phyloP scores from a whole-genome alignment of 768 basidiomycete genomes.

The Xerocomellus chrysenteron region DNA sequence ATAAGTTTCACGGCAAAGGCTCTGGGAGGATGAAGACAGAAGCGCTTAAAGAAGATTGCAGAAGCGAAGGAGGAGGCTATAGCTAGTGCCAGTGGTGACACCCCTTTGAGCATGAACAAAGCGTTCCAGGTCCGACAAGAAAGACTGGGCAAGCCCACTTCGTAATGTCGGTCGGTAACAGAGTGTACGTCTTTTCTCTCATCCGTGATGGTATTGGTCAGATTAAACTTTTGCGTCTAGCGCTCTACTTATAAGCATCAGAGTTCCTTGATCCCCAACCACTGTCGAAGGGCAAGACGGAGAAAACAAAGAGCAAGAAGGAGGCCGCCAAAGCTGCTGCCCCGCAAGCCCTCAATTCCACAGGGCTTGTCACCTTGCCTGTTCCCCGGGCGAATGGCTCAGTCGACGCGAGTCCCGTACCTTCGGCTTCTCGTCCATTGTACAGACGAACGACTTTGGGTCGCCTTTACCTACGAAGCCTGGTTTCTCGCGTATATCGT shows the following conservation, averaged over 20 bases:
- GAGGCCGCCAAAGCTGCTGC: slow-evolving; percentile 51
- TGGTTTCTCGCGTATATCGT: slow-evolving; percentile 75
- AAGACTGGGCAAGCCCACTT: slow-evolving; percentile 94
- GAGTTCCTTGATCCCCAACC: slow-evolving; percentile 82
- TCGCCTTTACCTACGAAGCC: slow-evolving; percentile 65
- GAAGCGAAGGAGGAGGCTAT: slow-evolving; percentile 95
- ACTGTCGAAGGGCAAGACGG: slow-evolving; percentile 79
- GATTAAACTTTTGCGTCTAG: slow-evolving; percentile 38
- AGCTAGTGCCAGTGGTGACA: slow-evolving; percentile 84
- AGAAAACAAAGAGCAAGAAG: slow-evolving; percentile 81
- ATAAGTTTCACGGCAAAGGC: slow-evolving; percentile 98
- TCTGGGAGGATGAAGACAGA: slow-evolving; percentile 97
- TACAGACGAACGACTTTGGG: slow-evolving; percentile 37
- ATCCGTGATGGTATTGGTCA: background rate
- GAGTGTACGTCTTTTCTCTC: slow-evolving; percentile 58
- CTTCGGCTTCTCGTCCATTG: slow-evolving; percentile 35
- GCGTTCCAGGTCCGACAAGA: slow-evolving; percentile 93
- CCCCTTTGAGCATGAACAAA: slow-evolving; percentile 90
- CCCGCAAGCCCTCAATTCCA: slow-evolving; percentile 45
- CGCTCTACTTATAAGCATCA: slow-evolving; percentile 77
- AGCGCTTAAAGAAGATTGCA: slow-evolving; percentile 91
- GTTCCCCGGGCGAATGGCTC: slow-evolving; percentile 50
- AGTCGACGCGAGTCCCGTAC: slow-evolving; percentile 43
- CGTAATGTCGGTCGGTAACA: slow-evolving; percentile 89
- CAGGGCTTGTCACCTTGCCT: slow-evolving; percentile 73